Evolutionary conservation across 208 protist genomes (phyloP), one percentile per base, ranked within the genome.

Genomic region (Wallacemonas collosoma): DNA sequence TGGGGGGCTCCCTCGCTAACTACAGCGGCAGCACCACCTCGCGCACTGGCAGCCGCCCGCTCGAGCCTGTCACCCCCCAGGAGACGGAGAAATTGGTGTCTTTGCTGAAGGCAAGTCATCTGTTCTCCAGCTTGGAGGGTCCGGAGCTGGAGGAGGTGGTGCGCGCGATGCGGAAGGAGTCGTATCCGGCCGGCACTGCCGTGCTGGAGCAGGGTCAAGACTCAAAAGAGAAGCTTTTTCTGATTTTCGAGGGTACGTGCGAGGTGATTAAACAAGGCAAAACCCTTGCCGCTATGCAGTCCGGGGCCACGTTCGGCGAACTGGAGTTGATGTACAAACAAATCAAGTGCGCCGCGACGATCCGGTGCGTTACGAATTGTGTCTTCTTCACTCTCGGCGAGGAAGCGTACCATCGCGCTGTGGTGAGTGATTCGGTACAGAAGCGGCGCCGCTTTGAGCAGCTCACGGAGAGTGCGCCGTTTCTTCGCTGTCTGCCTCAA

Each of bases 301-400:
- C 73, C 9, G 93, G 93, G 14, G 80, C 73, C 39, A 86, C 81
- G 14, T 96, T 97, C 71, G 93, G 91, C 0, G 90, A 93, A 54
- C 73, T 96, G 12, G 91, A 95, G 81, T 57, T 97, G 71, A 95
- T 97, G 90, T 96, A 94, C 79, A 86, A 90, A 70, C 89, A 90
- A 53, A 78, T 85, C 17, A 81, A 79, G 75, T 92, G 87, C 72
- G 83, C 86, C 17, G 90, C 90, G 8, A 96, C 93, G 3, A 82
- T 97, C 40, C 84, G 86, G 47, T 86, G 88, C 58, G 85, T 93
- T 9, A 94, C 91, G 50, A 76, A 83, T 44, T 93, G 87, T 58
- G 80, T 80, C 63, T 62, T 95, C 45, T 97, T 90, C 82, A 90
- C 85, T 38, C 82, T 97, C n/a, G 83, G 93, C 77, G 81, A 88